phyloP scores from a whole-genome alignment of 2,329 filamentous ascomycete species.

The Parasarocladium wereldwijsianum region DNA sequence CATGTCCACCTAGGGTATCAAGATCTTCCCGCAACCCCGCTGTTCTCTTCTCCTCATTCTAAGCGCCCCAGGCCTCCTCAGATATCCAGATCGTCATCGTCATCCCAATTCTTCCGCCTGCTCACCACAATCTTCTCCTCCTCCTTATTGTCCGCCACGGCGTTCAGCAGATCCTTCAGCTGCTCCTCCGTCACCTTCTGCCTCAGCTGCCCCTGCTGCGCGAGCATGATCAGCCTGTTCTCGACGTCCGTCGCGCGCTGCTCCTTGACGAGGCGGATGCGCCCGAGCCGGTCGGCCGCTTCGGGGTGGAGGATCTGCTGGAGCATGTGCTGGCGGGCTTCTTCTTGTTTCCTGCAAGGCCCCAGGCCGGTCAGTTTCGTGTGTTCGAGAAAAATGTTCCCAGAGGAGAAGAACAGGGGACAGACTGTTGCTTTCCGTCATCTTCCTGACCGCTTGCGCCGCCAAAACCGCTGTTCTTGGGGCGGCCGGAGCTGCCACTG shows the following conservation, averaged over 20 bases:
- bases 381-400: not conserved
- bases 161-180: constrained; percentile 79
- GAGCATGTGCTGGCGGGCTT: constrained; percentile 65
- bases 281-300: constrained; percentile 80
- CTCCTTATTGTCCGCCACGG: constrained; percentile 65
- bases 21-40: not conserved
- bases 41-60: not conserved
- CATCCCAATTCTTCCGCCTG: constrained; percentile 70
- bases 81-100: constrained; percentile 63
- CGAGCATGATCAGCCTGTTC: constrained; percentile 83
- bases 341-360: constrained; percentile 33
- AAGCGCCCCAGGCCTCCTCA: constrained; percentile 14
- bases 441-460: constrained; percentile 27
- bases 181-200: constrained; percentile 84
- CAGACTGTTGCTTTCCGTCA: constrained; percentile 43
- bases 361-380: constrained; percentile 8
- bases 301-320: constrained; percentile 89
- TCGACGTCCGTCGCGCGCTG: constrained; percentile 81
- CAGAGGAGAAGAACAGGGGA: not conserved
- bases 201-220: constrained; percentile 72
- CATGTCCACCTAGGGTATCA: not conserved
- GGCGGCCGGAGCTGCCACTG: constrained; percentile 31
- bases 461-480: constrained; percentile 16
- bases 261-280: constrained; percentile 92
- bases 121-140: constrained; percentile 79